These are phyloP conservation scores for Syzygium jambos DNA, from an alignment of 345 rosid genomes.

Conservation along the genomic window DNA sequence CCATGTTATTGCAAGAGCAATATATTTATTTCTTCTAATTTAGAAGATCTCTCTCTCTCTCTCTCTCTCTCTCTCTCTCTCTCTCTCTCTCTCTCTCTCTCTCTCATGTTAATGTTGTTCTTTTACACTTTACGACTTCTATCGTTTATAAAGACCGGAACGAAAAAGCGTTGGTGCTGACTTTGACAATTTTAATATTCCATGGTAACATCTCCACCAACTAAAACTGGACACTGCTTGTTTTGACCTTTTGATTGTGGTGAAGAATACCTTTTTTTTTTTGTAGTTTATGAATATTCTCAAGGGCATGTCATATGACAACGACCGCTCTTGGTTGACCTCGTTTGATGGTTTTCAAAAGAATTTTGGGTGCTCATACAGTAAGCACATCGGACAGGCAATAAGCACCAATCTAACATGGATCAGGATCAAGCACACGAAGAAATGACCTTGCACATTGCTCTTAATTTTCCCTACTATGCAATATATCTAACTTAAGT, in stretches of 20 bases:
- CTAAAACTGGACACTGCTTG: neutral
- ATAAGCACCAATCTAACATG: neutral
- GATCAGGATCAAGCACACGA: neutral
- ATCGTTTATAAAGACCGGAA: neutral
- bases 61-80: neutral
- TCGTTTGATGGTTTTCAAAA: neutral
- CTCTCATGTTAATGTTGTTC: neutral
- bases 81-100: neutral
- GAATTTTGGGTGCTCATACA: neutral
- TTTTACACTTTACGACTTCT: neutral
- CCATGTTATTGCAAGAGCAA: neutral
- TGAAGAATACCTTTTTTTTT: neutral
- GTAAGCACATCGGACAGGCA: neutral
- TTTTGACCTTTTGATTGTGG: neutral
- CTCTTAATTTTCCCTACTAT: neutral
- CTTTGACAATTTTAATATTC: neutral
- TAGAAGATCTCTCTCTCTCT: neutral
- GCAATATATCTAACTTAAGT: neutral
- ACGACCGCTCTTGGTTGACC: neutral
- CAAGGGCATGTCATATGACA: neutral
- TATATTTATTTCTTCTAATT: no score
- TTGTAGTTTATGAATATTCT: neutral
- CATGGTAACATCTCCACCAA: neutral
- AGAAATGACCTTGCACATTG: neutral
- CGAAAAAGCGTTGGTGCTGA: neutral